Conservation (phyloP, 345 rosid genomes). For the Cochlearia excelsa region DNA sequence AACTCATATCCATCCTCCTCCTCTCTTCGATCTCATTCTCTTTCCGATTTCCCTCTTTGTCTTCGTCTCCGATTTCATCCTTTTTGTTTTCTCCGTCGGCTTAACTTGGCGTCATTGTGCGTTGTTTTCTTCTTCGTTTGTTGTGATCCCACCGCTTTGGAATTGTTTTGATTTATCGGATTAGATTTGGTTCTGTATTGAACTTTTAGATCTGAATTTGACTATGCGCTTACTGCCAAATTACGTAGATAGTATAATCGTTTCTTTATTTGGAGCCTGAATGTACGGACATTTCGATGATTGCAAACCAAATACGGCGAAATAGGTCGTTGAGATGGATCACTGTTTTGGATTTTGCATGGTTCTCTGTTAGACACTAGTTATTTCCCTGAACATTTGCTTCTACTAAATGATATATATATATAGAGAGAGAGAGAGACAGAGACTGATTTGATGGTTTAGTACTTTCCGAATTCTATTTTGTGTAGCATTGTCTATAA, state of each 20-base stretch:
- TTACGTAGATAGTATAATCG: not conserved
- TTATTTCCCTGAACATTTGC: too few relatives aligned
- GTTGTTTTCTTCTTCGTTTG: not conserved
- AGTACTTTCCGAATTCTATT: not conserved
- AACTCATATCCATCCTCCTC: constrained; percentile 15
- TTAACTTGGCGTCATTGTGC: constrained; percentile 1
- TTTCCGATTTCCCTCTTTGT: not conserved
- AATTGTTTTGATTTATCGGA: constrained; percentile 3
- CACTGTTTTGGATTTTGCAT: too few relatives aligned
- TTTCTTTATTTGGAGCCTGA: too few relatives aligned
- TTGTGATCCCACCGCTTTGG: not conserved
- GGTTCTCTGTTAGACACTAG: too few relatives aligned
- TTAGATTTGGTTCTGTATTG: not conserved
- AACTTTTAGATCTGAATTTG: constrained; percentile 29
- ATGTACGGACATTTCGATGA: too few relatives aligned
- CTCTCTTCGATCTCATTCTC: not conserved
- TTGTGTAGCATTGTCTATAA: not conserved
- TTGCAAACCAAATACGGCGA: too few relatives aligned
- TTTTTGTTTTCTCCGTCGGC: not conserved
- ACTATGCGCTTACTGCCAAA: not conserved
- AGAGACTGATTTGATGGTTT: not conserved
- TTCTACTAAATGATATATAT: too few relatives aligned
- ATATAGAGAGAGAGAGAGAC: too few relatives aligned
- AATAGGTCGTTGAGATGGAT: too few relatives aligned
- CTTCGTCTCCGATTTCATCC: not conserved